These are phyloP conservation scores for Monosporozyma servazzii DNA, from an alignment of 805 yeast species.

Conservation along the genomic window DNA sequence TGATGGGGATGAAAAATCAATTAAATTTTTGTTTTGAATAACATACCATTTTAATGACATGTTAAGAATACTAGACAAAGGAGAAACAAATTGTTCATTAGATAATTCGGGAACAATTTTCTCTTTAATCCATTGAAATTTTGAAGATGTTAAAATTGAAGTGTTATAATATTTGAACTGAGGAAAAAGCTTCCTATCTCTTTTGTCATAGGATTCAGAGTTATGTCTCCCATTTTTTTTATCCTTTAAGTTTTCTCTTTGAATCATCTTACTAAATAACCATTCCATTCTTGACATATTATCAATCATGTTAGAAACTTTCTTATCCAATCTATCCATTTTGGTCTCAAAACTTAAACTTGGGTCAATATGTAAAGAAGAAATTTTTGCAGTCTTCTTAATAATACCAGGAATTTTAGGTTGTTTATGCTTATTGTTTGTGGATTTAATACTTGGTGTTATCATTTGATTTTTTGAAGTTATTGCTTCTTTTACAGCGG, in stretches of 20 bases:
- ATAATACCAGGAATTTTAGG: not conserved
- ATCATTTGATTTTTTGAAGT: not conserved
- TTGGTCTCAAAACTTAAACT: not conserved
- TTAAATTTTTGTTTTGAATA: slow-evolving; percentile 16
- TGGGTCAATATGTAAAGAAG: not conserved
- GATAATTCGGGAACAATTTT: slow-evolving; percentile 7
- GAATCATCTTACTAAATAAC: slow-evolving; percentile 12
- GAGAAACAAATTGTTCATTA: slow-evolving; percentile 10
- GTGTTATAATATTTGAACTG: slow-evolving; percentile 15
- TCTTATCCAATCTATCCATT: slow-evolving; percentile 17
- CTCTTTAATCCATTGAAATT: slow-evolving; percentile 18
- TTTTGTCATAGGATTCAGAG: not conserved
- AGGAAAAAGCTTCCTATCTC: not conserved
- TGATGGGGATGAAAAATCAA: slow-evolving; percentile 20
- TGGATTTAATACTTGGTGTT: not conserved
- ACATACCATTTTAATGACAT: slow-evolving; percentile 21
- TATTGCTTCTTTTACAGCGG: not conserved
- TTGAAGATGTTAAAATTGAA: slow-evolving; percentile 16
- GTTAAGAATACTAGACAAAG: slow-evolving; percentile 14
- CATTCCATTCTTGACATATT: slow-evolving; percentile 17
- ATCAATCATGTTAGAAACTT: slow-evolving; percentile 18
- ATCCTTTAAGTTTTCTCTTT: slow-evolving; percentile 4
- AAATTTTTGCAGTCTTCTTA: not conserved
- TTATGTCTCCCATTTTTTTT: not conserved
- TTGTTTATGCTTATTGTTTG: not conserved